Evolutionary conservation across 345 rosid genomes (phyloP).

Genomic region (Aquilaria malaccensis): DNA sequence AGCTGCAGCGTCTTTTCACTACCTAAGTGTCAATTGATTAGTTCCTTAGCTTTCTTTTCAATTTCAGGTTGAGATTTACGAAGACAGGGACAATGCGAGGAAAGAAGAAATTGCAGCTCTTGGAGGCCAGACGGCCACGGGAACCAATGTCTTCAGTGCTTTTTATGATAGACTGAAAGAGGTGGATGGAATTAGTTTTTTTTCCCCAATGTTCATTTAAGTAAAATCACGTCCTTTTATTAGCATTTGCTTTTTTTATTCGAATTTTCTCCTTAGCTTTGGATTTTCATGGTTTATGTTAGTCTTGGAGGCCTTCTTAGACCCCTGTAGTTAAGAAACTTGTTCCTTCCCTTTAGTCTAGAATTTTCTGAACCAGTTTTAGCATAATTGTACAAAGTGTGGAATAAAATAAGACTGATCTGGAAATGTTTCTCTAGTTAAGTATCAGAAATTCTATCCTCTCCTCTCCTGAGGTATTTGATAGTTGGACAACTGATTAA

Average conservation of each 20-base stretch:
- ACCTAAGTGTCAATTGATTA: background rate
- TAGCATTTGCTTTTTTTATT: background rate
- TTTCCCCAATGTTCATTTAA: background rate
- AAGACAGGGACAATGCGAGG: conserved; percentile 80
- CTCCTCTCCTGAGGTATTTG: too few relatives aligned
- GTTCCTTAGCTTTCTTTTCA: background rate
- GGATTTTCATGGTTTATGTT: background rate
- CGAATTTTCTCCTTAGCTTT: background rate
- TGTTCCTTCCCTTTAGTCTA: too few relatives aligned
- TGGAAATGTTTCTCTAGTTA: too few relatives aligned
- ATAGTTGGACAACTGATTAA: too few relatives aligned
- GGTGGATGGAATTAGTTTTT: conserved; percentile 28
- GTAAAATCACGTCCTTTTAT: background rate
- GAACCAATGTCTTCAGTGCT: conserved; percentile 70
- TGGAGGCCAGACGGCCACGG: conserved; percentile 75
- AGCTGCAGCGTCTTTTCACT: background rate
- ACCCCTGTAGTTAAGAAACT: background rate
- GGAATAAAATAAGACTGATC: too few relatives aligned
- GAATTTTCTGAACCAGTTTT: too few relatives aligned
- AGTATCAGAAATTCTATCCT: too few relatives aligned
- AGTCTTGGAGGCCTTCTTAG: background rate
- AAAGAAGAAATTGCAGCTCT: conserved; percentile 93
- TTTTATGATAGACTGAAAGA: conserved; percentile 93
- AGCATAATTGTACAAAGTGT: too few relatives aligned
- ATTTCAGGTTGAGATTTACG: conserved; percentile 72